Conservation (phyloP, 2,329 filamentous ascomycete species). For the Lojkania enalia region DNA sequence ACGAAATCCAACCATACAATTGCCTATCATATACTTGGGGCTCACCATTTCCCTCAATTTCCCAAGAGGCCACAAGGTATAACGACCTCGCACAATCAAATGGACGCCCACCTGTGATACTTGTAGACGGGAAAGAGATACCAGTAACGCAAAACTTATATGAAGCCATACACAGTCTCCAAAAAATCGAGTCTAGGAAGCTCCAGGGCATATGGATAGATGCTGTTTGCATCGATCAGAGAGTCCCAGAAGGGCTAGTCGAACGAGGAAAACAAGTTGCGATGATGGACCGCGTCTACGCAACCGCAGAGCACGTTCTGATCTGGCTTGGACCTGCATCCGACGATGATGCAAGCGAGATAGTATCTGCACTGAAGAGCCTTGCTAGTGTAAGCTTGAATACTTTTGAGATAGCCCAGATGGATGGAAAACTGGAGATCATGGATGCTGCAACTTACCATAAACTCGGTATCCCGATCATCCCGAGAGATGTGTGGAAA, state of each 20-base stretch:
- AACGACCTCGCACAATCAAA: background rate
- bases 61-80: background rate
- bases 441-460: background rate
- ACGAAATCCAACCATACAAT: background rate
- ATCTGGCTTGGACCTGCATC: background rate
- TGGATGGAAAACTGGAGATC: background rate
- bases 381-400: background rate
- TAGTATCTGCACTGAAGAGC: background rate
- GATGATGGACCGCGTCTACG: conserved; percentile 6
- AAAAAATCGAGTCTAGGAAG: background rate
- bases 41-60: background rate
- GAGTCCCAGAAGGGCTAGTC: background rate
- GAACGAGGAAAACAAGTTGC: conserved; percentile 5
- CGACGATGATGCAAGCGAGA: background rate
- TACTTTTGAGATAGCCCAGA: background rate
- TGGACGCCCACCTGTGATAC: background rate
- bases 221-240: conserved; percentile 6
- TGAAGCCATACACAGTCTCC: background rate
- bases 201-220: conserved; percentile 3
- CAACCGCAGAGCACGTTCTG: background rate
- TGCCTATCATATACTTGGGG: background rate
- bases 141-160: background rate
- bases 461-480: background rate
- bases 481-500: background rate
- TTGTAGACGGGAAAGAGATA: background rate